phyloP scores from a whole-genome alignment of 2,329 filamentous ascomycete genomes.

The Domatiomyces catenatus region DNA sequence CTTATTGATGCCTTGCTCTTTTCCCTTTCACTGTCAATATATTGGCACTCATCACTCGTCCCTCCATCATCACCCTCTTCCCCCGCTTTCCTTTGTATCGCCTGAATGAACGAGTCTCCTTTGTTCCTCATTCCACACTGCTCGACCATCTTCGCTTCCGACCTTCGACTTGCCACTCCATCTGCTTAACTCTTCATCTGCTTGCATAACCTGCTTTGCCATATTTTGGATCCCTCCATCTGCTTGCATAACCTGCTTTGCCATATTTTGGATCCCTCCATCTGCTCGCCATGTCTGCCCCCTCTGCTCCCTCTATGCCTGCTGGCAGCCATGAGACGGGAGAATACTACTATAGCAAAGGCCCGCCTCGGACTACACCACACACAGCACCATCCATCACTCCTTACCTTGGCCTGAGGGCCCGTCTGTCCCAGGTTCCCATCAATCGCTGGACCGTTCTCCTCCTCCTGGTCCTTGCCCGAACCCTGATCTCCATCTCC shows the following conservation, averaged over 20 bases:
- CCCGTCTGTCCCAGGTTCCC: conserved; percentile 89
- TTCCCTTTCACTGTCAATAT: conserved; percentile 1
- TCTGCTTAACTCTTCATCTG: conserved; percentile 3
- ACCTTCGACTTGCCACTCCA: not conserved
- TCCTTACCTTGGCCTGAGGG: conserved; percentile 78
- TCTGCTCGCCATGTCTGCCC: conserved; percentile 14
- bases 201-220: not conserved
- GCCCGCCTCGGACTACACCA: conserved; percentile 38
- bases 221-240: conserved; percentile 2
- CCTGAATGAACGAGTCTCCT: conserved; percentile 9
- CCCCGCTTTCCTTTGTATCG: conserved; percentile 4
- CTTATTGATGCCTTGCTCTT: not conserved
- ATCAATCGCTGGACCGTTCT: conserved; percentile 95
- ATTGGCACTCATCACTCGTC: not conserved
- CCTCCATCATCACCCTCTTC: not conserved
- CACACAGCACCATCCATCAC: conserved; percentile 58
- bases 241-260: not conserved
- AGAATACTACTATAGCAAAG: conserved; percentile 43
- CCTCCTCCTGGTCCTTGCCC: conserved; percentile 66
- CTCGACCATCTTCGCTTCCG: conserved; percentile 1
- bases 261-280: not conserved
- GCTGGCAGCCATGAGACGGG: conserved; percentile 44
- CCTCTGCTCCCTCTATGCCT: conserved; percentile 41
- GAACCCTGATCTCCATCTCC: conserved; percentile 61
- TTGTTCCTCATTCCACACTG: conserved; percentile 2